A percentile compares a stretch with the other conserved stretches of the same genome.
Conservation (phyloP, 2,329 filamentous ascomycete species). For the Acrodontium crateriforme region DNA sequence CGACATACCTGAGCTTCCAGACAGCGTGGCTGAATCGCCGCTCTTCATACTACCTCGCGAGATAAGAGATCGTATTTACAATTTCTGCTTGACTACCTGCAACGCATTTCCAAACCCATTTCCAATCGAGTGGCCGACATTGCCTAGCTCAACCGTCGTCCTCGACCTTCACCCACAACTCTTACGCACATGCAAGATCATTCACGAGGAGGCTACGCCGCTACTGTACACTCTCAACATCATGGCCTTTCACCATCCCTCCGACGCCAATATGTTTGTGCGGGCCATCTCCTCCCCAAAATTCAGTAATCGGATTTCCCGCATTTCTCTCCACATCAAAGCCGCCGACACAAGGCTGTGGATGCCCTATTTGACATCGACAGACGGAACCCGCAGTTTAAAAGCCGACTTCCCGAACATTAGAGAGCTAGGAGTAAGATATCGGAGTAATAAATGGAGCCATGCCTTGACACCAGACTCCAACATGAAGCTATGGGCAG, state of each 20-base stretch:
- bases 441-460: constrained; percentile 20
- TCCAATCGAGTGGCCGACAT: constrained; percentile 19
- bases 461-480: constrained; percentile 12
- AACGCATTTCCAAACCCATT: constrained; percentile 13
- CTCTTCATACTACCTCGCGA: constrained; percentile 24
- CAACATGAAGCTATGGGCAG: constrained; percentile 17
- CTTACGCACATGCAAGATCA: constrained; percentile 17
- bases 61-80: constrained; percentile 23
- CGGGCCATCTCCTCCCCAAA: constrained; percentile 16
- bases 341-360: constrained; percentile 22
- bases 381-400: constrained; percentile 16
- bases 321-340: constrained; percentile 20
- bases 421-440: constrained; percentile 18
- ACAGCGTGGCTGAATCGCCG: constrained; percentile 16
- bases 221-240: constrained; percentile 23
- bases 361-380: constrained; percentile 23
- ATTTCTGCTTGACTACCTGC: constrained; percentile 16
- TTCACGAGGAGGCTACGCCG: constrained; percentile 20
- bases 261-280: constrained; percentile 25
- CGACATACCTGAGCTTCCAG: constrained; percentile 12
- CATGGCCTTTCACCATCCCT: constrained; percentile 23
- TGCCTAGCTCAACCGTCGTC: constrained; percentile 5
- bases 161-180: constrained; percentile 18
- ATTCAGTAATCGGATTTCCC: constrained; percentile 10
- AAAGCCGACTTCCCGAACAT: constrained; percentile 21